phyloP scores from a whole-genome alignment of 2,329 filamentous ascomycete species.

The Colletotrichum orchidophilum region DNA sequence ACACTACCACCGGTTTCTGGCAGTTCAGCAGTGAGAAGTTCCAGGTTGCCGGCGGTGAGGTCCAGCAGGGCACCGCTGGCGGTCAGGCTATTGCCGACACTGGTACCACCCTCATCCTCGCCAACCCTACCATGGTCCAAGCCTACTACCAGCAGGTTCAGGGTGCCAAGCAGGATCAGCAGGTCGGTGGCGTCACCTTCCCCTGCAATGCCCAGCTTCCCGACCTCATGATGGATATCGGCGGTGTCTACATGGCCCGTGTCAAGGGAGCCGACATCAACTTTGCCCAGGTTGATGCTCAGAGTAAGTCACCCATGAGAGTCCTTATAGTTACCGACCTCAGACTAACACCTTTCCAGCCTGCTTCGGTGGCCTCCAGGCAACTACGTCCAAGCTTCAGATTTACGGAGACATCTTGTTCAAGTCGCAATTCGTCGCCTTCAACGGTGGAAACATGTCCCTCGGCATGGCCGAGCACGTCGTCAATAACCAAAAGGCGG shows the following conservation, averaged over 20 bases:
- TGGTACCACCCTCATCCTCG: constrained; percentile 71
- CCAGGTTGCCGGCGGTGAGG: constrained; percentile 55
- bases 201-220: constrained; percentile 57
- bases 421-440: constrained; percentile 68
- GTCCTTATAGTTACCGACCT: neutral
- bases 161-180: constrained; percentile 50
- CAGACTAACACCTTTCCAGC: constrained; percentile 42
- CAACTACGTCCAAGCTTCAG: constrained; percentile 63
- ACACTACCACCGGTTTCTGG: constrained; percentile 75
- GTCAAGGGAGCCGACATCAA: constrained; percentile 63
- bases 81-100: constrained; percentile 64
- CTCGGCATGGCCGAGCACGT: constrained; percentile 56
- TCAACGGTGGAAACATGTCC: constrained; percentile 64
- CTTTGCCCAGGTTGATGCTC: constrained; percentile 60
- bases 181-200: constrained; percentile 55
- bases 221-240: constrained; percentile 64
- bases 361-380: constrained; percentile 76
- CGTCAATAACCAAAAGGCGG: constrained; percentile 17
- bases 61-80: constrained; percentile 46
- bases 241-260: constrained; percentile 64
- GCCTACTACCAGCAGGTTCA: constrained; percentile 59
- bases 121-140: constrained; percentile 60
- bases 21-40: constrained; percentile 68
- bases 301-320: constrained; percentile 53
- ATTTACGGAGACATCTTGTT: constrained; percentile 72